Evolutionary conservation across 345 rosid species (phyloP), one percentile per base, ranked within the genome.

Genomic region (Lepidium sativum): DNA sequence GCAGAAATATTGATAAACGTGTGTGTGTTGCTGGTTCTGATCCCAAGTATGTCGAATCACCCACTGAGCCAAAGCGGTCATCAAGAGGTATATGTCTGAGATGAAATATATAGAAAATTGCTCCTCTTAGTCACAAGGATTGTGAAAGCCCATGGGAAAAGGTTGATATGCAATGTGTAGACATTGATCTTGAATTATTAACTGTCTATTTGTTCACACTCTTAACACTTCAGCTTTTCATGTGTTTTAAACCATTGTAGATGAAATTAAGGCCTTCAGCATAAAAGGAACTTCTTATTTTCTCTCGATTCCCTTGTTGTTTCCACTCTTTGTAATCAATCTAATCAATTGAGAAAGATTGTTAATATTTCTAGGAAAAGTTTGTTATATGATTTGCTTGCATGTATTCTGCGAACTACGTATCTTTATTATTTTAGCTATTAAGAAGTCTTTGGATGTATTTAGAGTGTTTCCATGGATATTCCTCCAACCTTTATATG

Each of bases 31-130:
- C 99, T 74, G 96, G 97, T 68, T 68, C 48, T 75, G 85, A 87
- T 81, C 82, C 88, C 43, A 73, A 79, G 12, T 44, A 79, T 59
- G 69, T 84, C 27, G 99, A 94, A 80, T 84, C 99, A 39, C 95
- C 97, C 43, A 86, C 89, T 44, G 97, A 94, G 68, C 97, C 96
- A 2, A 87, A 88, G 78, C 90, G 99, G 97, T 94, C 99, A 20
- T 68, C 96, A 37, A 69, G 74, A 68, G 99, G 99, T 90, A 38
- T 23, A 2, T 23, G 25, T 23, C 25, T 3, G 25, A 23, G 25
- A 23, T 23, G 25, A 23, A 23, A 1, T 23, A 23, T 23, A 23
- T 31, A 25, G 9, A 56, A 37, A 33, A 12, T 6, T 15, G 17
- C 35, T 52, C 6, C 23, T 3, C 7, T 38, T 39, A 54, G 18